phyloP scores from a whole-genome alignment of 306 rosid genomes.

The Casuarina cunninghamiana region DNA sequence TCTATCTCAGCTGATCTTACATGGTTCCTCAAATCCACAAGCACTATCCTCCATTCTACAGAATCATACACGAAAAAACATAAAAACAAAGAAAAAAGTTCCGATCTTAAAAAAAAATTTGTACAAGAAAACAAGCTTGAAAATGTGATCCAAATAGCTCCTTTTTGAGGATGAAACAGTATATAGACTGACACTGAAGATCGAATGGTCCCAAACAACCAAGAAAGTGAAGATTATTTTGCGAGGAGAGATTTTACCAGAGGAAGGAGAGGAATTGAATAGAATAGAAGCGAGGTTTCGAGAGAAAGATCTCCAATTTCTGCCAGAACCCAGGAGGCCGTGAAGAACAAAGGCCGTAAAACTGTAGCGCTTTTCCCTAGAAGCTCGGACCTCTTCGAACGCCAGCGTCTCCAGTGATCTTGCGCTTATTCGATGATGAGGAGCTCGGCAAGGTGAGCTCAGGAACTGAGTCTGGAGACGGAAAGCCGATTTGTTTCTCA shows the following conservation, averaged over 20 bases:
- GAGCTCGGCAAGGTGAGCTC: constrained; percentile 34
- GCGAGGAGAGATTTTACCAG: constrained; percentile 38
- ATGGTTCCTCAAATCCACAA: constrained; percentile 86
- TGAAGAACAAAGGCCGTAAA: constrained; percentile 80
- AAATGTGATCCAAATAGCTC: background rate
- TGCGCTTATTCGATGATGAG: constrained; percentile 16
- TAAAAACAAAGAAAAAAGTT: background rate
- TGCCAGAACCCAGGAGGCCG: constrained; percentile 75
- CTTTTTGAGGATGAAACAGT: background rate
- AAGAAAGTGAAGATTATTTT: background rate
- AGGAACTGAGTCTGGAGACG: constrained; percentile 45
- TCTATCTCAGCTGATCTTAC: constrained; percentile 66
- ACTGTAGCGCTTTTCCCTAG: constrained; percentile 52
- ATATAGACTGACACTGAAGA: background rate
- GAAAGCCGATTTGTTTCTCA: constrained; percentile 36
- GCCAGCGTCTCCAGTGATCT: constrained; percentile 60
- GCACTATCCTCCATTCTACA: constrained; percentile 80
- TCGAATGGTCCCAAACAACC: background rate
- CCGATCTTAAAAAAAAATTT: background rate
- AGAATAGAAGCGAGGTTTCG: constrained; percentile 60
- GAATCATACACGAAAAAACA: background rate
- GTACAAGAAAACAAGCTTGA: background rate
- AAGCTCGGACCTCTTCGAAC: constrained; percentile 64
- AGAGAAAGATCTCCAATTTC: constrained; percentile 90
- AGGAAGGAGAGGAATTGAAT: constrained; percentile 56